Evolutionary conservation across 2,329 filamentous ascomycete species (phyloP).

Genomic region (Sporothrix humicola): DNA sequence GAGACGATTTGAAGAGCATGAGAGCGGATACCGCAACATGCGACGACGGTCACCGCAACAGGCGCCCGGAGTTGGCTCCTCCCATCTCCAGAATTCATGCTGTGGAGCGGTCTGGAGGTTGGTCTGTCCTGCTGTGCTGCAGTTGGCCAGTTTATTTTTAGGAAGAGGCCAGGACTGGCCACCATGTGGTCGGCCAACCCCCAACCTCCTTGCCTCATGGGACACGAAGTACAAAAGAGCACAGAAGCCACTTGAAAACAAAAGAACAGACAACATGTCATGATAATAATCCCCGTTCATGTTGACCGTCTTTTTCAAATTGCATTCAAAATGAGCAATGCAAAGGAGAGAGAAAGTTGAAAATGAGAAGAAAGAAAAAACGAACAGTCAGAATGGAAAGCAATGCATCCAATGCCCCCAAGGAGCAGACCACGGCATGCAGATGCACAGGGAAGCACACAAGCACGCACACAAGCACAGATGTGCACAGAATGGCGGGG

Average conservation of each 20-base stretch:
- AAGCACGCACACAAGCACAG: too few relatives aligned
- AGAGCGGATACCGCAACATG: background rate
- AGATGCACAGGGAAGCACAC: slow-evolving; percentile 9
- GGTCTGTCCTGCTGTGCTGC: background rate
- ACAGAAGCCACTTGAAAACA: background rate
- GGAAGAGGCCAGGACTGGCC: background rate
- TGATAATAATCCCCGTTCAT: background rate
- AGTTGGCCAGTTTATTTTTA: slow-evolving; percentile 21
- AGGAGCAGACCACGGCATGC: slow-evolving; percentile 10
- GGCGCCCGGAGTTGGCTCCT: background rate
- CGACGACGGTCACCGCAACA: background rate
- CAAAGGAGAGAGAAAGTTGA: background rate
- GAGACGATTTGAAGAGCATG: background rate
- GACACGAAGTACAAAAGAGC: background rate
- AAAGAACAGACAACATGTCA: background rate
- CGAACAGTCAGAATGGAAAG: background rate
- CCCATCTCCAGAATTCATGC: background rate
- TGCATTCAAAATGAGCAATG: slow-evolving; percentile 12
- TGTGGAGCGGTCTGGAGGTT: background rate
- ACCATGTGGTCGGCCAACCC: background rate
- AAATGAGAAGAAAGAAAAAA: background rate
- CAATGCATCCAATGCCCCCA: background rate
- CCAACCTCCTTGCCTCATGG: too few relatives aligned
- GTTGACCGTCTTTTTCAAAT: background rate
- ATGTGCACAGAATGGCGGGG: slow-evolving; percentile 2